Evolutionary conservation across 176 grass and related monocot species (phyloP), one percentile per base, ranked within the genome.

Genomic region (Cymbopogon citratus): DNA sequence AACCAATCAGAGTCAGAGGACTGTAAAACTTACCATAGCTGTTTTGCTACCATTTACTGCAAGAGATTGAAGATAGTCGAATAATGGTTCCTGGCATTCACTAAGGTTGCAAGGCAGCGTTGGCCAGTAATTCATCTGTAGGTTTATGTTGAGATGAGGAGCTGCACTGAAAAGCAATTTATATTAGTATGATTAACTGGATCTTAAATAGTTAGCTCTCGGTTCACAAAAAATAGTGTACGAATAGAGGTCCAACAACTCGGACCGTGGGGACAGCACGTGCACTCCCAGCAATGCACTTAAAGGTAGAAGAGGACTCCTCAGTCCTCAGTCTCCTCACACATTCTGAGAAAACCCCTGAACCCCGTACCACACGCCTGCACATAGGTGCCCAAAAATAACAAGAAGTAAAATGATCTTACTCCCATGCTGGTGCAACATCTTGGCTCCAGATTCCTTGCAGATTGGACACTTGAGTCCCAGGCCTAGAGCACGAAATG

Each of bases 71-170:
- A 92, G 91, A 44, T 92, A 94, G 77, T 94, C 87, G 80, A 97
- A 87, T 48, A 94, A 82, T 14, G 94, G 94, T 86, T 97, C 82
- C 90, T 97, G 89, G 75, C 94, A 97, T 76, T 97, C 91, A 60
- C 69, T 87, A 84, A 97, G 91, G 85, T 92, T 85, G 57, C 89
- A 97, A 48, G 91, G 79, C 88, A 97, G 91, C 23, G 87, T 78
- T 76, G 87, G 91, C 94, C 94, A 56, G 63, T 94, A 94, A 81
- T 97, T 97, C 94, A 97, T 97, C 85, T 92, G 83, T 24, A 97
- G 85, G 81, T 94, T 97, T 66, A 94, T 92, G 66, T 97, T 97
- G 41, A 87, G 63, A 40, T 91, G 89, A 76, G 94, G 94, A 81
- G 94, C 87, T 74, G 84, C 89, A 73, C 94, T 93, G 94, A 43